Conservation (phyloP, 169 alveolate species). For the Plasmodium inui region DNA sequence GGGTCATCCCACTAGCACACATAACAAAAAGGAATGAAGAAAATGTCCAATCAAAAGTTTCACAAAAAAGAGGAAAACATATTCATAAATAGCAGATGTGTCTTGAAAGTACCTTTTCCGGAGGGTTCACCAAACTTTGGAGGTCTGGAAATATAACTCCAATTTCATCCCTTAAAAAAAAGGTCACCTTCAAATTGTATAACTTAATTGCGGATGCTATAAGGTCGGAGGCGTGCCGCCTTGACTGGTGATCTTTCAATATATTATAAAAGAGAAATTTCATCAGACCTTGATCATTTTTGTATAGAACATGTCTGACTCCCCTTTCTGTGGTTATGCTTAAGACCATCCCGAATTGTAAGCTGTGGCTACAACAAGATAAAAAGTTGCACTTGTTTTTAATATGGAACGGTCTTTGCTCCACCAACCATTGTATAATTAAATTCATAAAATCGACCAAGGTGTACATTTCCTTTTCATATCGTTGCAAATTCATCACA, state of each 20-base stretch:
- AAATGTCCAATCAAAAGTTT: neutral
- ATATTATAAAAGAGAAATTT: constrained; percentile 34
- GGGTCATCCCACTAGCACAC: neutral
- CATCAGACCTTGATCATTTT: constrained; percentile 35
- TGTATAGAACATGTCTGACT: constrained; percentile 20
- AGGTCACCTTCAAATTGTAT: constrained; percentile 15
- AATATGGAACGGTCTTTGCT: neutral
- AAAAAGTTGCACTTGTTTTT: constrained; percentile 26
- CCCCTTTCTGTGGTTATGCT: constrained; percentile 6
- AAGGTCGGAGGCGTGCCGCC: constrained; percentile 11
- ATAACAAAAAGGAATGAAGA: neutral
- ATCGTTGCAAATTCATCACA: constrained; percentile 58
- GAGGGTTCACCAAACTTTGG: neutral
- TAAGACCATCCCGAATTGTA: constrained; percentile 24
- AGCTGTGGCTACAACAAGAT: neutral
- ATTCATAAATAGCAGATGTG: neutral
- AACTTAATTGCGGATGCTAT: constrained; percentile 27
- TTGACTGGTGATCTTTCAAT: constrained; percentile 17
- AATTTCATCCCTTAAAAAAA: constrained; percentile 12
- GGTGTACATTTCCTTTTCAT: constrained; percentile 38
- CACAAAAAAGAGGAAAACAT: neutral
- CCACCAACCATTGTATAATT: constrained; percentile 28
- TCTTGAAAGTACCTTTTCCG: constrained; percentile 3
- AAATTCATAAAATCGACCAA: constrained; percentile 7
- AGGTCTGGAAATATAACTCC: constrained; percentile 22